A percentile compares a stretch with the other conserved stretches of the same genome.
These are phyloP conservation scores for Diplotaxis tenuifolia DNA, from an alignment of 345 rosid species.

Conservation along the genomic window DNA sequence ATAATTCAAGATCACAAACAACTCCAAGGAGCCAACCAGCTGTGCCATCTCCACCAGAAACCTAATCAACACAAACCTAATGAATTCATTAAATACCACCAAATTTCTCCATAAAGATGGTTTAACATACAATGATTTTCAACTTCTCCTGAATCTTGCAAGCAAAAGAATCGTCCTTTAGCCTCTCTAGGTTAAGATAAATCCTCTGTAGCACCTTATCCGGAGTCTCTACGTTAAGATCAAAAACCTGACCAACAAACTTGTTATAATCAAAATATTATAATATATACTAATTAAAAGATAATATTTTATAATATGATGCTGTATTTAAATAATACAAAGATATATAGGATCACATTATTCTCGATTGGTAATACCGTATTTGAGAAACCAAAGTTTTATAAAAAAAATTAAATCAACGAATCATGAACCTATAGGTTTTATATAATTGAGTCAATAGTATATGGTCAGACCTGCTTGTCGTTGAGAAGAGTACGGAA, in stretches of 20 bases:
- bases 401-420: neutral
- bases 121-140: constrained; percentile 63
- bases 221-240: constrained; percentile 67
- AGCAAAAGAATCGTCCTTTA: constrained; percentile 53
- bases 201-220: constrained; percentile 56
- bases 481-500: constrained; percentile 56
- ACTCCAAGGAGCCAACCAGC: constrained; percentile 97
- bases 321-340: neutral
- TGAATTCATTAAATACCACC: neutral
- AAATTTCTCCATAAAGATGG: neutral
- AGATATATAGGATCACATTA: neutral
- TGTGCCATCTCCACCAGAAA: constrained; percentile 89
- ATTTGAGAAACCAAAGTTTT: neutral
- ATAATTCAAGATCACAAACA: constrained; percentile 72
- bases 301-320: neutral
- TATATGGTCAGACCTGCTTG: constrained; percentile 44
- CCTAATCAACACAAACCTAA: constrained; percentile 6
- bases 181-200: constrained; percentile 59
- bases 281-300: too few species aligned
- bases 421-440: neutral
- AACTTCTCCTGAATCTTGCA: constrained; percentile 47
- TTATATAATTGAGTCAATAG: neutral
- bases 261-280: too few species aligned
- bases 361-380: neutral
- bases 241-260: constrained; percentile 64